Base-by-base conservation (phyloP, 2,329 filamentous ascomycete species). In the Botryosphaeria dothidea region DNA sequence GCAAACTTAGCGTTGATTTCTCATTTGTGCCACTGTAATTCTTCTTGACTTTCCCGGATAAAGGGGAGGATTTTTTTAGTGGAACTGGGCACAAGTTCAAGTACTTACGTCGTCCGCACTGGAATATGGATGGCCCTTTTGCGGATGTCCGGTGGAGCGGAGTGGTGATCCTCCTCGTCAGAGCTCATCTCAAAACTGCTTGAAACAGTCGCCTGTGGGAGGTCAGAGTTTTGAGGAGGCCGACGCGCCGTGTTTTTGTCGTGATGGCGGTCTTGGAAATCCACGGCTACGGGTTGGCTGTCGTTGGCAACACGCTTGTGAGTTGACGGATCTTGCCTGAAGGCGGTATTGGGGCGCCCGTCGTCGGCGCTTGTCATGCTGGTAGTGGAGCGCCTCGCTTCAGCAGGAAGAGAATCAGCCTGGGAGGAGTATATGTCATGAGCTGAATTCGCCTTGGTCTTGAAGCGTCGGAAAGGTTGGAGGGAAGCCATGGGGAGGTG, bases 141-240 rank as follows among this genome's bases (percentile, higher is more conserved):
- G 2, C 5, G 38, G 43, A 29, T 13, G 25, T 23, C 11, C 3
- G 56, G 27, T 11, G 25, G 23, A 8, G 17, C 19, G 17, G 49
- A 21, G 27, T 5, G 11, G 27, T 38, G 23, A 4, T 34, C 49
- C 7, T 64, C 62, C 5, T 64, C 62, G 9, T 65, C 62, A 23
- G 52, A 65, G 21, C 51, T 15, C 62, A 65, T 65, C 8, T 54
- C 31, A 23, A 65, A 65, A 29, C 15, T 58, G 43, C 21, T 65
- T 3, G 62, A 34, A 21, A 65, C 43, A 11, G 7, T 19, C 13
- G 38, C 25, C 25, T 64, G 61, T 2, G 61, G 61, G 21, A 38
- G 49, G 17, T 64, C 49, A n/a, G 29, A 5, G 13, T 25, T 25
- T 38, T 34, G 27, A 23, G 52, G 23, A 36, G 38, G 8, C 1